phyloP scores from a whole-genome alignment of 1,139 yeast species.

The Magnusiomyces tetraspermus region DNA sequence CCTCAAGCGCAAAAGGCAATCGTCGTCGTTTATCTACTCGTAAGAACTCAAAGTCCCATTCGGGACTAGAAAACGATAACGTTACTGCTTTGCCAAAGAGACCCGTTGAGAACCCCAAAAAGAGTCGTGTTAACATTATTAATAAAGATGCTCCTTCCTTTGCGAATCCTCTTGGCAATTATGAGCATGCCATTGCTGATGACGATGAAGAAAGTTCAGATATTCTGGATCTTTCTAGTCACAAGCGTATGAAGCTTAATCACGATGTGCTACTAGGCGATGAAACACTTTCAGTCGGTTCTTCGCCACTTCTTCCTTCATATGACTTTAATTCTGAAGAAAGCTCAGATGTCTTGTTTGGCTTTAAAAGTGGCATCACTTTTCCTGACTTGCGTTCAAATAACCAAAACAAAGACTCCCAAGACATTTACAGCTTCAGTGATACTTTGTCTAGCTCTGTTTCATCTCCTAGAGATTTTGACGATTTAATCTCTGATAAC shows the following conservation, averaged over 20 bases:
- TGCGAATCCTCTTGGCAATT: background rate
- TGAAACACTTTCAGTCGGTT: no score
- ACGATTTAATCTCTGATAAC: background rate
- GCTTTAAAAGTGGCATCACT: background rate
- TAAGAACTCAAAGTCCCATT: background rate
- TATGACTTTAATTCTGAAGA: background rate
- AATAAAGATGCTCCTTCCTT: background rate
- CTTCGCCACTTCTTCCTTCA: background rate
- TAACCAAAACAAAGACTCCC: background rate
- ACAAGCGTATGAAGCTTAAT: background rate
- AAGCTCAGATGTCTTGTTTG: background rate
- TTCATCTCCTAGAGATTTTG: conserved; percentile 5
- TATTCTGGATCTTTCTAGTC: background rate
- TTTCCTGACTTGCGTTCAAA: background rate
- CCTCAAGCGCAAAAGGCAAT: background rate
- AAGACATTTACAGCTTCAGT: conserved; percentile 1
- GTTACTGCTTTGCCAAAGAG: background rate
- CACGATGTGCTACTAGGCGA: background rate
- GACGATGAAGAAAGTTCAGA: background rate
- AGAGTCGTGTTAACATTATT: background rate
- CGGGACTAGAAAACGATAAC: background rate
- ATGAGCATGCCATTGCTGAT: background rate
- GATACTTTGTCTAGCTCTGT: conserved; percentile 1
- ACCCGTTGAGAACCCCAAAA: background rate
- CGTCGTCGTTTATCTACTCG: background rate